These are phyloP conservation scores for Tephrocybe sp. DNA, from an alignment of 768 basidiomycete species.

Conservation along the genomic window DNA sequence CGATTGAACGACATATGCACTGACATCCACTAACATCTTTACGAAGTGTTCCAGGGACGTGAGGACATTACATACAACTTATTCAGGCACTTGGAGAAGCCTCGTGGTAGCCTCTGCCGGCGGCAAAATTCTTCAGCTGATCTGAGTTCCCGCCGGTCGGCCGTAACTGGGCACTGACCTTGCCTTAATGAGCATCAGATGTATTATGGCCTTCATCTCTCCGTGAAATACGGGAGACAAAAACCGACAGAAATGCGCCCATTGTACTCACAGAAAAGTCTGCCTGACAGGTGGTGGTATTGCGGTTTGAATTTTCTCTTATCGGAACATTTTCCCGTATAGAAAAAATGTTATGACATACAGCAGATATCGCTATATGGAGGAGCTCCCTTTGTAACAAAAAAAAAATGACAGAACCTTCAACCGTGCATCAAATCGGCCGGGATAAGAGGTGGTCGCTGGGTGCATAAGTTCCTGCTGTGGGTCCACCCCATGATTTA, in stretches of 20 bases:
- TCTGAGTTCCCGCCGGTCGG: slow-evolving; percentile 10
- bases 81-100: neutral
- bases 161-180: slow-evolving; percentile 3
- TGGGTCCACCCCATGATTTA: neutral
- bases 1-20: too few relatives aligned
- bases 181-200: slow-evolving; percentile 8
- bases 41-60: neutral
- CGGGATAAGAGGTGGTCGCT: neutral
- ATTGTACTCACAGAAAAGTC: neutral
- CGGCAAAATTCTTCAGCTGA: slow-evolving; percentile 1
- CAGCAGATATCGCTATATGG: neutral
- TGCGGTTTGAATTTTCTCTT: slow-evolving; percentile 3
- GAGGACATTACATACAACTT: neutral
- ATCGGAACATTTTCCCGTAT: neutral
- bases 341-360: neutral
- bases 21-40: too few relatives aligned
- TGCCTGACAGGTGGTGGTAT: slow-evolving; percentile 2
- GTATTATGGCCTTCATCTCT: too few relatives aligned
- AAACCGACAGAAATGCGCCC: neutral
- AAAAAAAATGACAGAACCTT: slow-evolving; percentile 8
- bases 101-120: slow-evolving; percentile 4
- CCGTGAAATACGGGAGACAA: neutral
- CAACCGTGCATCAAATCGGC: neutral
- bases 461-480: neutral
- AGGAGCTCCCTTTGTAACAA: neutral